phyloP scores from a whole-genome alignment of 345 rosid genomes.

The sweet orange (Citrus sinensis) region DVS_A1.0 CM039165.1:3849501-3850000 shows the following conservation, averaged over 20 bases:
- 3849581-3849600: conserved; percentile 28
- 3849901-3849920: neutral
- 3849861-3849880: no score
- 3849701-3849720: neutral
- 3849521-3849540: conserved; percentile 38
- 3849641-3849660: conserved; percentile 36
- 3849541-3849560: conserved; percentile 13
- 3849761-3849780: no score
- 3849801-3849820: conserved; percentile 13
- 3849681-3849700: neutral
- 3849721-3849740: neutral
- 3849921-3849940: neutral
- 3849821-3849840: neutral
- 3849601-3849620: conserved; percentile 28
- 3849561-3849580: conserved; percentile 21
- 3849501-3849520: conserved; percentile 36
- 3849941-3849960: neutral
- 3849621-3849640: conserved; percentile 35
- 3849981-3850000: no score
- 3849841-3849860: no score
- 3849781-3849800: conserved; percentile 13
- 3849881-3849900: no score
- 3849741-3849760: conserved; percentile 26
- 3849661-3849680: conserved; percentile 39
- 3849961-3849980: no score